phyloP scores from a whole-genome alignment of 164 flowering plant genomes.

The Piper betle region DNA sequence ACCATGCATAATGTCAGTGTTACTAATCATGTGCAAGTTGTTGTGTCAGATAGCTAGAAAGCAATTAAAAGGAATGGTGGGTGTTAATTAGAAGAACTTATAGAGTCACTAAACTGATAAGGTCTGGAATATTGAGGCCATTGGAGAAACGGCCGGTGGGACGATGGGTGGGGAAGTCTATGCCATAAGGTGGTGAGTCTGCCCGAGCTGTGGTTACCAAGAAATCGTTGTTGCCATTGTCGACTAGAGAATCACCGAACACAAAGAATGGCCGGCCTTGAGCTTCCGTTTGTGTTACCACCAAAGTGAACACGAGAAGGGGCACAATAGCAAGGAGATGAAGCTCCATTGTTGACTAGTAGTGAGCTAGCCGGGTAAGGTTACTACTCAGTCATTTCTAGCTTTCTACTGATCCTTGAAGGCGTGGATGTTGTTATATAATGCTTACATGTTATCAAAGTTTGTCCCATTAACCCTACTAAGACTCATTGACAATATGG shows the following conservation, averaged over 20 bases:
- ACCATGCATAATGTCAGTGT: not conserved
- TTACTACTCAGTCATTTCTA: not conserved
- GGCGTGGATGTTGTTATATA: not conserved
- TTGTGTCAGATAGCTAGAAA: too few species aligned
- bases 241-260: constrained; percentile 84
- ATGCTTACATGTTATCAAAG: not conserved
- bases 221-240: constrained; percentile 72
- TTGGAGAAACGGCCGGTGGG: constrained; percentile 88
- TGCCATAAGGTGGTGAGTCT: constrained; percentile 67
- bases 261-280: constrained; percentile 50
- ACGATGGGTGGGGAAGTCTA: constrained; percentile 52
- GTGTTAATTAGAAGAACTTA: not conserved
- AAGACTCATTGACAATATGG: not conserved
- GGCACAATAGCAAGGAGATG: not conserved
- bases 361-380: not conserved
- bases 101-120: constrained; percentile 34
- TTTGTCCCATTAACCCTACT: not conserved
- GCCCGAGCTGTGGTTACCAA: constrained; percentile 65
- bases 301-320: not conserved
- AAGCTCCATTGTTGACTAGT: not conserved
- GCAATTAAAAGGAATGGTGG: too few species aligned
- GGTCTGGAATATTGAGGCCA: constrained; percentile 68
- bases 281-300: constrained; percentile 10
- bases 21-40: not conserved
- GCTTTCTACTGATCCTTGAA: not conserved